These are phyloP conservation scores for Tolypocladium ophioglossoides DNA, from an alignment of 2,329 filamentous ascomycete genomes.

Conservation along the genomic window DNA sequence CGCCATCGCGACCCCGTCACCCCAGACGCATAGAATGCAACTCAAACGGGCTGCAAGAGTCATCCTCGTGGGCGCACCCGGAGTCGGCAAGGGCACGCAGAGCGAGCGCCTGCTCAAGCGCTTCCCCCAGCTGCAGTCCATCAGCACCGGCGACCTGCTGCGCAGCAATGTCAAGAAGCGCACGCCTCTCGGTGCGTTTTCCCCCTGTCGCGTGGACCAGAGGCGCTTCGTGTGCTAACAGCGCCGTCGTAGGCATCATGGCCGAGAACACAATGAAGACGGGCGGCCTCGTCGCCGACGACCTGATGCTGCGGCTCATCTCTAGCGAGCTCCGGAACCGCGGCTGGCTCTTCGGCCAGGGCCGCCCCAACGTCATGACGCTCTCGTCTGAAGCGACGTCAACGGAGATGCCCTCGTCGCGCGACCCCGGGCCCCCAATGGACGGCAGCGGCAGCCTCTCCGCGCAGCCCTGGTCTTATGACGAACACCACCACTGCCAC, in stretches of 20 bases:
- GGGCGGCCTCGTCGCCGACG: conserved; percentile 83
- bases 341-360: conserved; percentile 62
- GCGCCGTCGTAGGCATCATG: conserved; percentile 59
- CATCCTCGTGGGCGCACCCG: conserved; percentile 91
- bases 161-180: conserved; percentile 84
- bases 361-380: conserved; percentile 38
- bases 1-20: background rate
- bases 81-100: conserved; percentile 94
- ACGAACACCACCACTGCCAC: conserved; percentile 14
- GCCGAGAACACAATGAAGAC: conserved; percentile 82
- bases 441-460: conserved; percentile 30
- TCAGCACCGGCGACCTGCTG: conserved; percentile 88
- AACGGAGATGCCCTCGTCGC: conserved; percentile 19
- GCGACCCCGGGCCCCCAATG: conserved; percentile 19
- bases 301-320: conserved; percentile 85
- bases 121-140: conserved; percentile 80
- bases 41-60: conserved; percentile 77
- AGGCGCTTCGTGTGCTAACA: conserved; percentile 2
- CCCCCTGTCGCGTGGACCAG: background rate
- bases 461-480: conserved; percentile 17
- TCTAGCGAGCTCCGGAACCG: conserved; percentile 76
- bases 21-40: conserved; percentile 37
- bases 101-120: conserved; percentile 76
- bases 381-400: conserved; percentile 32
- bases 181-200: conserved; percentile 63